A percentile compares a stretch with the other conserved stretches of the same genome.
phyloP scores from a whole-genome alignment of 1,139 yeast genomes.

The Debaryomyces robertsiae region DNA sequence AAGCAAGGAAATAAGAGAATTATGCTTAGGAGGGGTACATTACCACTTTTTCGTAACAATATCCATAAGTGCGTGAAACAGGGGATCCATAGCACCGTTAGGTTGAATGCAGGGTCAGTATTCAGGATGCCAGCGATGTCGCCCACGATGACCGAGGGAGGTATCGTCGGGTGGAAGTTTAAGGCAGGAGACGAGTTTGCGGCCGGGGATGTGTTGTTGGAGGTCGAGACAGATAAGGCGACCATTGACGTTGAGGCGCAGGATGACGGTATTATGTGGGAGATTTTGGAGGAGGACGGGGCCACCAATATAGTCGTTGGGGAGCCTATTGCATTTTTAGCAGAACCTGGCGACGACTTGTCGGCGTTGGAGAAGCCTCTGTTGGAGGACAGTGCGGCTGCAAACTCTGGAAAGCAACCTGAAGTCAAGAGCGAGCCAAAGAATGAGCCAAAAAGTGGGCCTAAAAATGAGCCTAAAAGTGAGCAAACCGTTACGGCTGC shows the following conservation, averaged over 20 bases:
- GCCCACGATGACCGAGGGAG: constrained; percentile 98
- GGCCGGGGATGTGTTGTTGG: constrained; percentile 86
- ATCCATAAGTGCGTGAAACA: constrained; percentile 11
- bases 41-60: constrained; percentile 9
- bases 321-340: constrained; percentile 79
- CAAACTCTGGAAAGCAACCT: constrained; percentile 18
- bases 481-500: too few relatives aligned
- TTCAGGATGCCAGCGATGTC: constrained; percentile 98
- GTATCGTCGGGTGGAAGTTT: constrained; percentile 91
- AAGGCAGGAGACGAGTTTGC: constrained; percentile 76
- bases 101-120: constrained; percentile 50
- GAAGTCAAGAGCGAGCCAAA: constrained; percentile 13
- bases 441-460: constrained; percentile 10
- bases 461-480: constrained; percentile 18
- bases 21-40: constrained; percentile 22
- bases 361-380: constrained; percentile 62
- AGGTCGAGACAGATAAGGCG: constrained; percentile 93
- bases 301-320: constrained; percentile 84
- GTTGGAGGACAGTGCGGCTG: constrained; percentile 24
- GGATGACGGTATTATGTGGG: constrained; percentile 88
- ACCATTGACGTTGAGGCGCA: constrained; percentile 91
- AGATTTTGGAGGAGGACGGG: constrained; percentile 72
- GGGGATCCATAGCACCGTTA: constrained; percentile 22
- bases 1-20: constrained; percentile 5
- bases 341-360: constrained; percentile 87